These are phyloP conservation scores for Phytophthora cryptogea DNA, from an alignment of 352 stramenopile species.

Conservation along the genomic window DNA sequence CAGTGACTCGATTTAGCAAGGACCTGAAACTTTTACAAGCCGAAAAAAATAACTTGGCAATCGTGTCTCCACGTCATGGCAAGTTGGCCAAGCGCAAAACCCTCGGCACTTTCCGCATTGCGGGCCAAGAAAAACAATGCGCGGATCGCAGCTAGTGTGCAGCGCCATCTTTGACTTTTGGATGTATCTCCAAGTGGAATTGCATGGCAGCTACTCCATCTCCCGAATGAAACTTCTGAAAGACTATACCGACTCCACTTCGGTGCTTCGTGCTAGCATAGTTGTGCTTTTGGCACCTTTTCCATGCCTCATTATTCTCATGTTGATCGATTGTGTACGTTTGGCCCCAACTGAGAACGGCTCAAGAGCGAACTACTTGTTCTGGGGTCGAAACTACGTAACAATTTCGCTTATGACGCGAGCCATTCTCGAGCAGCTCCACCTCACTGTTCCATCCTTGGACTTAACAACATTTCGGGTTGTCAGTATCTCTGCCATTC, in stretches of 20 bases:
- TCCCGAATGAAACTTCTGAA: slow-evolving; percentile 19
- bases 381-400: slow-evolving; percentile 27
- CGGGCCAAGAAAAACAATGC: slow-evolving; percentile 4
- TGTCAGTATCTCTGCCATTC: slow-evolving; percentile 18
- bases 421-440: slow-evolving; percentile 25
- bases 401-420: slow-evolving; percentile 30
- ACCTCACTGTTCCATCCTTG: slow-evolving; percentile 27
- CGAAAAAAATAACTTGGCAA: background rate
- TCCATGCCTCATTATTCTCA: slow-evolving; percentile 27
- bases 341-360: slow-evolving; percentile 20
- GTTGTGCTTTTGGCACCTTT: slow-evolving; percentile 19
- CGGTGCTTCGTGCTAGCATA: slow-evolving; percentile 8
- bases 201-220: slow-evolving; percentile 47
- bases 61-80: background rate
- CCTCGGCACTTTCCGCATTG: background rate
- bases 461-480: slow-evolving; percentile 8
- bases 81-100: background rate
- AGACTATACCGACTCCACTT: slow-evolving; percentile 17
- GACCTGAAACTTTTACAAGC: background rate
- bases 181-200: slow-evolving; percentile 41
- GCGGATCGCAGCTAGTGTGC: slow-evolving; percentile 3
- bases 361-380: slow-evolving; percentile 30
- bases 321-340: slow-evolving; percentile 24
- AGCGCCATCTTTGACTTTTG: slow-evolving; percentile 20
- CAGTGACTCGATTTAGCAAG: background rate